phyloP scores from a whole-genome alignment of 495 filamentous ascomycete species.

The Cercophora newfieldiana region DNA sequence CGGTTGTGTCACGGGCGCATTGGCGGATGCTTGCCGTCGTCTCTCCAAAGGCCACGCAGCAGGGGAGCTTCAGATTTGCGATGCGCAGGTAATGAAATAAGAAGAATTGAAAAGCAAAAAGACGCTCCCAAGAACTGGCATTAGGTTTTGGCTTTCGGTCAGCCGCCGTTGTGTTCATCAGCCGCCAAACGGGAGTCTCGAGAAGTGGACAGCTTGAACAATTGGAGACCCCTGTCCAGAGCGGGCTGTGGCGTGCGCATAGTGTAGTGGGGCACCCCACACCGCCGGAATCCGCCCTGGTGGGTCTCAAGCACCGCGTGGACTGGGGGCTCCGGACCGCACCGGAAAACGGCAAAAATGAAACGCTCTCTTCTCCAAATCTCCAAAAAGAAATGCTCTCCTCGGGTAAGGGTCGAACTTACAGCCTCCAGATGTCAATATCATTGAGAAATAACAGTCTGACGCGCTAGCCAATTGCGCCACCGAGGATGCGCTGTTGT shows the following conservation, averaged over 20 bases:
- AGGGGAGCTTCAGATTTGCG: not conserved
- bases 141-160: not conserved
- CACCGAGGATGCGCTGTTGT: too few relatives aligned
- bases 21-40: not conserved
- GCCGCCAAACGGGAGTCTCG: not conserved
- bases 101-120: not conserved
- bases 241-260: not conserved
- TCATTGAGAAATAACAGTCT: too few relatives aligned
- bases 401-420: too few relatives aligned
- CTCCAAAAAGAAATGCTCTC: too few relatives aligned
- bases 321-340: too few relatives aligned
- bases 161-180: not conserved
- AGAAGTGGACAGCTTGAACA: not conserved
- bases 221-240: not conserved
- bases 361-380: too few relatives aligned
- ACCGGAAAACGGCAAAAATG: too few relatives aligned
- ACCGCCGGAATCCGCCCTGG: not conserved
- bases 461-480: too few relatives aligned
- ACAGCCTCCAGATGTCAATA: too few relatives aligned
- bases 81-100: not conserved
- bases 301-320: not conserved
- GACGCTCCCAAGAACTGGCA: not conserved
- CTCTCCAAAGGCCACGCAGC: conserved; percentile 4
- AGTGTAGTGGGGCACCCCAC: not conserved
- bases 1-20: conserved; percentile 1